These are phyloP conservation scores for Saccharomycopsis olivae DNA, from an alignment of 805 yeast genomes.

Conservation along the genomic window DNA sequence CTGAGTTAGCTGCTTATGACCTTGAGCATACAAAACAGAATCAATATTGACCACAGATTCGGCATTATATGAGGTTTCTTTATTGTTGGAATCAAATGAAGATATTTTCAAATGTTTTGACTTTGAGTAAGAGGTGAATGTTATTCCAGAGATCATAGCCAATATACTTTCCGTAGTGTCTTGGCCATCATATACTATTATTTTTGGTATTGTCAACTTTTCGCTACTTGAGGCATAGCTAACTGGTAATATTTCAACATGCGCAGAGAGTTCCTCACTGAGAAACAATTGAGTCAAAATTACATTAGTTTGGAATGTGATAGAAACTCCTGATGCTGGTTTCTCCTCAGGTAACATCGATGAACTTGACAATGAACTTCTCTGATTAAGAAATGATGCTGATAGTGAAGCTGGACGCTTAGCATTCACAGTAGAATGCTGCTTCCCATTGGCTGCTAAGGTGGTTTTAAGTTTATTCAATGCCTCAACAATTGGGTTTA, in stretches of 20 bases:
- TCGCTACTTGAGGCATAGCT: conserved; percentile 2
- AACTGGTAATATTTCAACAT: conserved; percentile 5
- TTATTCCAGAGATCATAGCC: conserved; percentile 1
- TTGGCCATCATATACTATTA: neutral
- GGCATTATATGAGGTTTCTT: conserved; percentile 5
- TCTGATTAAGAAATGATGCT: conserved; percentile 10
- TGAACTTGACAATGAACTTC: neutral
- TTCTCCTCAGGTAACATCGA: neutral
- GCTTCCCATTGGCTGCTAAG: conserved; percentile 18
- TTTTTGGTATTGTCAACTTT: conserved; percentile 1
- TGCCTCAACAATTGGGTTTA: conserved; percentile 19
- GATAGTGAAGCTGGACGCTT: conserved; percentile 6
- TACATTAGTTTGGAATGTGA: conserved; percentile 12
- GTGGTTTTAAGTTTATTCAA: conserved; percentile 20
- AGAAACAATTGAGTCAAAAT: neutral
- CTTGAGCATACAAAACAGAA: neutral
- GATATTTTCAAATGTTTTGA: neutral
- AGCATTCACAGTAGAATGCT: neutral
- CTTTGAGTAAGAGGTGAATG: neutral
- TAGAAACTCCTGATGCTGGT: no score
- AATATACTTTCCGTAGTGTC: neutral
- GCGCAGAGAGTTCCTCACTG: neutral
- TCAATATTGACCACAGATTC: conserved; percentile 3
- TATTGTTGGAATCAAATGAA: conserved; percentile 6
- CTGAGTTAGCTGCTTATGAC: neutral